Conservation (phyloP, 2,329 filamentous ascomycete species). For the Madurella fahalii region DNA sequence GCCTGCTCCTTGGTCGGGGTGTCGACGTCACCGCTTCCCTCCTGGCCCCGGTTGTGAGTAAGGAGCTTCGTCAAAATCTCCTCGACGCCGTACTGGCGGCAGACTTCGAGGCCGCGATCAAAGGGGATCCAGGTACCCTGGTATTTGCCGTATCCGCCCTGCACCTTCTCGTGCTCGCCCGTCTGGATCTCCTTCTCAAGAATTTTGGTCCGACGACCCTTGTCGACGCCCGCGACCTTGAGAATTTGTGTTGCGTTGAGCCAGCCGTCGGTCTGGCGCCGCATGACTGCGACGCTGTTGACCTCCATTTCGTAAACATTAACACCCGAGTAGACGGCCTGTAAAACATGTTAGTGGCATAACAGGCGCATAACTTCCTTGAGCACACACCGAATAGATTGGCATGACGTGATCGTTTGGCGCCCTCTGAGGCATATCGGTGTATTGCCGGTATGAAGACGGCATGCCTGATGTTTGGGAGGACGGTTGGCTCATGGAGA, state of each 20-base stretch:
- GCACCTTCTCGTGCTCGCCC: constrained; percentile 96
- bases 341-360: constrained; percentile 11
- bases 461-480: constrained; percentile 39
- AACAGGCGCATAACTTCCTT: background rate
- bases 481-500: constrained; percentile 53
- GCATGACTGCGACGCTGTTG: constrained; percentile 90
- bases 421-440: constrained; percentile 35
- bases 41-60: constrained; percentile 75
- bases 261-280: constrained; percentile 90
- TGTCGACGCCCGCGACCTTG: constrained; percentile 95
- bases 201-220: constrained; percentile 95
- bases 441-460: constrained; percentile 38
- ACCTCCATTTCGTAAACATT: constrained; percentile 99
- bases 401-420: constrained; percentile 44
- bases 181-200: constrained; percentile 96
- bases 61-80: constrained; percentile 70
- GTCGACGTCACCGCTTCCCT: constrained; percentile 74
- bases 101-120: constrained; percentile 86
- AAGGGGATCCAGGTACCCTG: constrained; percentile 99
- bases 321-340: constrained; percentile 90
- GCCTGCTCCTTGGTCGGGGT: constrained; percentile 98
- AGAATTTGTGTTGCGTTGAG: constrained; percentile 97
- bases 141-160: constrained; percentile 97
- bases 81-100: constrained; percentile 73
- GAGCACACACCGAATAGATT: constrained; percentile 56